A percentile compares a stretch with the other conserved stretches of the same genome.
These are phyloP conservation scores for Fusarium anguioides DNA, from an alignment of 2,329 filamentous ascomycete genomes.

Conservation along the genomic window DNA sequence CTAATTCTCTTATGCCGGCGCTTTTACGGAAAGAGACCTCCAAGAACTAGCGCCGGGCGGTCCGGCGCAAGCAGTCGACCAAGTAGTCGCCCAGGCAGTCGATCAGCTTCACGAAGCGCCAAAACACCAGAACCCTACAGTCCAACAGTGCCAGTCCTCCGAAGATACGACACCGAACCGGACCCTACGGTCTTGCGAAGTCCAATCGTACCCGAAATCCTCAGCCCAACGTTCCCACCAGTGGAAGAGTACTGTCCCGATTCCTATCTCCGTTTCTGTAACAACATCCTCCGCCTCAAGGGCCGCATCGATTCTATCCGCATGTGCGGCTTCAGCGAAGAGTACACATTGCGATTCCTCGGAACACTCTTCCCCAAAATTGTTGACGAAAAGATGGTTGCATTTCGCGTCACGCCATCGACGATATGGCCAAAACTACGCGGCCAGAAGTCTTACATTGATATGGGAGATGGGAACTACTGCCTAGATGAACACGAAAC, in stretches of 20 bases:
- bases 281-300: constrained; percentile 46
- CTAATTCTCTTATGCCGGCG: constrained; percentile 52
- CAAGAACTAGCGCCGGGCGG: neutral
- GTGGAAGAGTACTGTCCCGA: constrained; percentile 47
- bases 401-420: constrained; percentile 49
- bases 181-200: neutral
- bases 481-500: constrained; percentile 39
- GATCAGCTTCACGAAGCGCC: constrained; percentile 13
- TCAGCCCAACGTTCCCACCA: neutral
- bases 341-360: constrained; percentile 46
- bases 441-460: constrained; percentile 46
- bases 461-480: constrained; percentile 39
- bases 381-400: constrained; percentile 1
- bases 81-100: constrained; percentile 16
- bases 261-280: constrained; percentile 47
- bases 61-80: constrained; percentile 19
- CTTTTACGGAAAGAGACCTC: constrained; percentile 45
- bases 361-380: constrained; percentile 42
- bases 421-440: constrained; percentile 47
- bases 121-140: constrained; percentile 18
- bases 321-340: constrained; percentile 52
- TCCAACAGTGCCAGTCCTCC: neutral
- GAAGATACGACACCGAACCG: neutral
- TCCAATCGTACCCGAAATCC: neutral
- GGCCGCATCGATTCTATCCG: constrained; percentile 49